Evolutionary conservation across 2,329 filamentous ascomycete genomes (phyloP).

Genomic region (Botrytis pseudocinerea): DNA sequence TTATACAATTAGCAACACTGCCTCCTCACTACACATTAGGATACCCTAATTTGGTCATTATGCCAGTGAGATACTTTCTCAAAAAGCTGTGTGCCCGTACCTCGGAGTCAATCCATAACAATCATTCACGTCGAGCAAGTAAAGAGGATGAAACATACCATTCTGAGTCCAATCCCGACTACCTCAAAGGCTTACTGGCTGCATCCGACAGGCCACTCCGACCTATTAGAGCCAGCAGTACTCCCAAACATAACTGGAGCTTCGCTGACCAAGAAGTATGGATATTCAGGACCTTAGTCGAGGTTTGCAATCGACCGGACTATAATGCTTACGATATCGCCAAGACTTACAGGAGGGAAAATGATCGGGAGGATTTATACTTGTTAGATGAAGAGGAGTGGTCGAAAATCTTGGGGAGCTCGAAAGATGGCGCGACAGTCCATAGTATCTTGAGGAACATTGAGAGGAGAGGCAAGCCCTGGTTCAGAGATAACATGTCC

Average conservation of each 20-base stretch:
- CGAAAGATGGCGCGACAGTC: not conserved
- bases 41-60: not conserved
- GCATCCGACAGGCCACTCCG: not conserved
- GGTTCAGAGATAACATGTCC: too few species aligned
- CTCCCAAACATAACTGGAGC: not conserved
- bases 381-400: not conserved
- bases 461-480: not conserved
- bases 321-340: slow-evolving; percentile 6
- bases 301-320: slow-evolving; percentile 2
- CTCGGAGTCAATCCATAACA: not conserved
- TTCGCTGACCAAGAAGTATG: not conserved
- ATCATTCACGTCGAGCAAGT: not conserved
- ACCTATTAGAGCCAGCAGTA: not conserved
- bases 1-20: not conserved
- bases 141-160: not conserved
- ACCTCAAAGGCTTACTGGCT: not conserved
- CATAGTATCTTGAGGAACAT: not conserved
- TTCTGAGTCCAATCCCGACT: not conserved
- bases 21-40: not conserved
- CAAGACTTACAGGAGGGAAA: not conserved
- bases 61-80: not conserved
- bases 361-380: not conserved
- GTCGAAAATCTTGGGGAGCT: not conserved
- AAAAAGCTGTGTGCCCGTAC: not conserved
- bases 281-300: not conserved